Evolutionary conservation across 257 asterid genomes (phyloP).

Genomic region (Lantana camara): DNA sequence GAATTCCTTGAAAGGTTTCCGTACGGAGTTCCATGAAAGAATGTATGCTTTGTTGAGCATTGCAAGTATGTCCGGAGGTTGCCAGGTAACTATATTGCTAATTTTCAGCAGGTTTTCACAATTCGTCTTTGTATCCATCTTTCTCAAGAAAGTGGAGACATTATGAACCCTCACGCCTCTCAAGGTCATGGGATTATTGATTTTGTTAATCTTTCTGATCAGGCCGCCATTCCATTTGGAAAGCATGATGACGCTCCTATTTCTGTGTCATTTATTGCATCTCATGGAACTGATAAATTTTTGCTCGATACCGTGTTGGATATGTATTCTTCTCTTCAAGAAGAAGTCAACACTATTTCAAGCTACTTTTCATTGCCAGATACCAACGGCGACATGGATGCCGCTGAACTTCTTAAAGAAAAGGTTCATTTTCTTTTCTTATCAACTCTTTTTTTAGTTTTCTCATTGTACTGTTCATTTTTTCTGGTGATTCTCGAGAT

Average conservation of each 20-base stretch:
- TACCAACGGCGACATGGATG: conserved; percentile 61
- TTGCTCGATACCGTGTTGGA: conserved; percentile 89
- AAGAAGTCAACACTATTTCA: conserved; percentile 49
- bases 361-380: conserved; percentile 55
- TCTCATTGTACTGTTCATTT: background rate
- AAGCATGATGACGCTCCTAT: conserved; percentile 62
- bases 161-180: conserved; percentile 9
- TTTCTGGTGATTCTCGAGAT: background rate
- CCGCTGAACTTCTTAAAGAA: conserved; percentile 85
- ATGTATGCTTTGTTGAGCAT: conserved; percentile 63
- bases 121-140: conserved; percentile 5
- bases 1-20: conserved; percentile 47
- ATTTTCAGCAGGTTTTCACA: conserved; percentile 10
- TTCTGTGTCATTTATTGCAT: conserved; percentile 79
- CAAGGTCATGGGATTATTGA: background rate
- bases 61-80: conserved; percentile 83
- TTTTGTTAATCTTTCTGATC: background rate
- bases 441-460: background rate
- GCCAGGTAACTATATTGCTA: conserved; percentile 59
- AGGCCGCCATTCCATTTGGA: conserved; percentile 87
- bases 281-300: conserved; percentile 85
- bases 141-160: background rate
- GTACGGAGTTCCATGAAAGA: conserved; percentile 57
- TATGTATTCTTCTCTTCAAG: conserved; percentile 75
- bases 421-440: conserved; percentile 52